These are phyloP conservation scores for Puccinia sorghi DNA, from an alignment of 1,284 basidiomycete genomes.

Conservation along the genomic window DNA sequence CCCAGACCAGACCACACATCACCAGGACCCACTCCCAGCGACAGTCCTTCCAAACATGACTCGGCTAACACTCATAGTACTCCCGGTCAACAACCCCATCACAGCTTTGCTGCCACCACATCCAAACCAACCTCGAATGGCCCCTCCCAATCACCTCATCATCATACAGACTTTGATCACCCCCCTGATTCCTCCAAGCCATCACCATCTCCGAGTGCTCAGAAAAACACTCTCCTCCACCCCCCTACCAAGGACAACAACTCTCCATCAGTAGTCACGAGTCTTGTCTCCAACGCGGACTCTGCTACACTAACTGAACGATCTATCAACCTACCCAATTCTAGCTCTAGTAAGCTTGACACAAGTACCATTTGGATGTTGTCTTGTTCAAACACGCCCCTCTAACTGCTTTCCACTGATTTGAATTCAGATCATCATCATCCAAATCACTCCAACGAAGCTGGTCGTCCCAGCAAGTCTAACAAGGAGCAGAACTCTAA, in stretches of 20 bases:
- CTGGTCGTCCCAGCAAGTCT: not conserved
- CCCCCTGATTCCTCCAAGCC: not conserved
- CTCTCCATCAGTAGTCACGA: not conserved
- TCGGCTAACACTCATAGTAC: too few relatives aligned
- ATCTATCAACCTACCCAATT: slow-evolving; percentile 25
- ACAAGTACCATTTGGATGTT: too few relatives aligned
- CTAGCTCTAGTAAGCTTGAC: not conserved
- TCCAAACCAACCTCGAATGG: not conserved
- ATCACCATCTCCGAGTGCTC: not conserved
- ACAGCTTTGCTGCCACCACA: not conserved
- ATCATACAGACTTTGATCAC: not conserved
- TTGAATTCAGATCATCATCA: not conserved
- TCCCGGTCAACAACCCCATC: not conserved
- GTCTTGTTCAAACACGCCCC: not conserved
- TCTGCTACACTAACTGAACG: not conserved
- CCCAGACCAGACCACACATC: not conserved
- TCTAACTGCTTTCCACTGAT: not conserved
- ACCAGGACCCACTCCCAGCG: not conserved
- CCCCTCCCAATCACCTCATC: not conserved
- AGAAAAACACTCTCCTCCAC: not conserved
- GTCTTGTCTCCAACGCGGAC: not conserved
- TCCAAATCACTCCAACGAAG: not conserved
- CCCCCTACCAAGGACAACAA: not conserved
- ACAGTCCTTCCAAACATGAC: not conserved
- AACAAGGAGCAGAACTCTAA: not conserved